Base-by-base conservation (phyloP, 768 basidiomycete species). In the Rhodotorula sphaerocarpa region DNA sequence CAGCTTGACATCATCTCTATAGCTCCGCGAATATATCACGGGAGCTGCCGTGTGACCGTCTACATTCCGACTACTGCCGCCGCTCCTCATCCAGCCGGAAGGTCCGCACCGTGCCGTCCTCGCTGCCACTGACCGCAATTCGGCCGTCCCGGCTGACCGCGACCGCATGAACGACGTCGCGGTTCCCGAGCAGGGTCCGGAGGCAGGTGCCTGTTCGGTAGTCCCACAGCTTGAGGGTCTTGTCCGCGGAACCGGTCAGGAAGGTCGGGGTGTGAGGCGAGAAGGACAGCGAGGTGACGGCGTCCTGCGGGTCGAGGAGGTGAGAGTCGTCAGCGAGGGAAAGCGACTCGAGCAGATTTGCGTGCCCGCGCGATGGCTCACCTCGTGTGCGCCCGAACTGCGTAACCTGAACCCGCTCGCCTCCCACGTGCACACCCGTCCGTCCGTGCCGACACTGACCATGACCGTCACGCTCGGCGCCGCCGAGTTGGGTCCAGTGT, bases 361-460 rank as follows among this genome's bases (percentile, higher is more conserved):
- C n/a, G n/a, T n/a, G n/a, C n/a, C n/a, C n/a, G n/a, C n/a, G n/a
- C n/a, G n/a, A n/a, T n/a, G n/a, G n/a, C n/a, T 55, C 65, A 92
- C 92, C 75, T 84, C 79, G 72, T 97, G 92, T 65, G 85, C 79
- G 10, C 95, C 77, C 20, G 87, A 90, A 23, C 85, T 81, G 59
- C 95, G 82, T 55, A 91, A 74, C 65, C 87, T 81, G 80, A 88
- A 88, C 30, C 89, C 92, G 53, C 81, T 81, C 46, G 92, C 79
- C 76, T 99, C 95, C 91, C 93, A 99, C 39, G 96, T 84, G 70
- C 87, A 90, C 23, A 84, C 86, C 73, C 90, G 92, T 0, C 91
- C 90, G 72, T 99, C 95, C 7, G 93, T 96, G 7, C 83, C 90
- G 16, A 88, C 92, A 3, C 87, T 90, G 0, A 89, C 83, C 16